A percentile compares a stretch with the other conserved stretches of the same genome.
These are phyloP conservation scores for Xylariaceae sp. DNA, from an alignment of 2,329 filamentous ascomycete genomes.

Conservation along the genomic window DNA sequence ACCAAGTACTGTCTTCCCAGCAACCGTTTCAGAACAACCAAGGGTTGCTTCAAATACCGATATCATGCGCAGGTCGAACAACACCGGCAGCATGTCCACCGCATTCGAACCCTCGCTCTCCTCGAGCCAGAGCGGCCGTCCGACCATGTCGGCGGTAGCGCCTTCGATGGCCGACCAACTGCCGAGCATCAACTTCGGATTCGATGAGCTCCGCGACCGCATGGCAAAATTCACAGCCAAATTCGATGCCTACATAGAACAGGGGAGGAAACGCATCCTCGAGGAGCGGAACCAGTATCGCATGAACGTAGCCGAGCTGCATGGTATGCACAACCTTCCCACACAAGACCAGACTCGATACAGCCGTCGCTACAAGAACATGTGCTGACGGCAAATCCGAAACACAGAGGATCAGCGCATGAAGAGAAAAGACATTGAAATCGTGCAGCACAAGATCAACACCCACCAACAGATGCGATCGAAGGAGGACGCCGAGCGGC, in stretches of 20 bases:
- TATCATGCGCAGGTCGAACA: neutral
- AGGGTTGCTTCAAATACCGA: no score
- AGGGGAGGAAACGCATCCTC: conserved; percentile 79
- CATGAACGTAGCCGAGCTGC: conserved; percentile 80
- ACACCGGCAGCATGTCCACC: conserved; percentile 41
- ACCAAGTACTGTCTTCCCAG: no score
- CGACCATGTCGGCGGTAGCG: conserved; percentile 50
- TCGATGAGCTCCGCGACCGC: conserved; percentile 88
- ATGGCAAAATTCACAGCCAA: conserved; percentile 88
- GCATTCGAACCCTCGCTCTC: conserved; percentile 67
- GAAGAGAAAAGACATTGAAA: conserved; percentile 82
- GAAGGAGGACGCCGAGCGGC: conserved; percentile 70
- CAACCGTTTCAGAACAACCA: no score
- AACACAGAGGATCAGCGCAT: conserved; percentile 79
- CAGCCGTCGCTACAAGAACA: neutral
- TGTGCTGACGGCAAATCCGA: conserved; percentile 1
- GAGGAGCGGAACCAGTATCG: conserved; percentile 94
- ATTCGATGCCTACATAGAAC: conserved; percentile 93
- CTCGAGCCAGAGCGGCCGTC: conserved; percentile 53
- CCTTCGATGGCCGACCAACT: conserved; percentile 71
- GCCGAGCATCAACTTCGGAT: conserved; percentile 89
- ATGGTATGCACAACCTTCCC: conserved; percentile 56
- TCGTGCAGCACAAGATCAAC: conserved; percentile 64
- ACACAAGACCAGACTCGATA: neutral
- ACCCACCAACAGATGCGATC: conserved; percentile 68